These are phyloP conservation scores for Vitis hybrid DNA, from an alignment of 177 flowering plant genomes.

Conservation along the genomic window DNA sequence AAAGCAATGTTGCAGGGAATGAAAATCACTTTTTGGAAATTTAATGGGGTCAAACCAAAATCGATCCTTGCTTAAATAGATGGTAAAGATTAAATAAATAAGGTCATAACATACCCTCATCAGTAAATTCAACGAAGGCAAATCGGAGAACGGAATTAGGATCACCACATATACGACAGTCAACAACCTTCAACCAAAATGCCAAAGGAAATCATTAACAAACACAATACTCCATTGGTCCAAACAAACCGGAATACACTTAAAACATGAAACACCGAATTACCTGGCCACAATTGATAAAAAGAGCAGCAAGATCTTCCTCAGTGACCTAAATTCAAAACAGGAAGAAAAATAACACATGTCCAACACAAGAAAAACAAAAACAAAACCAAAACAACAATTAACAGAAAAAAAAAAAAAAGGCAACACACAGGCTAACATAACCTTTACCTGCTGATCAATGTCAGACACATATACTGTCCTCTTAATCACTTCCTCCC, in stretches of 20 bases:
- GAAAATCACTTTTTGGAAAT: too few relatives aligned
- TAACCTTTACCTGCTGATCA: slow-evolving; percentile 75
- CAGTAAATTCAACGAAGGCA: slow-evolving; percentile 92
- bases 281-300: slow-evolving; percentile 73
- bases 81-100: not conserved
- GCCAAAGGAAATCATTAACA: not conserved
- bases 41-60: not conserved
- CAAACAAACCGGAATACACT: not conserved
- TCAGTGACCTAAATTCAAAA: slow-evolving; percentile 60
- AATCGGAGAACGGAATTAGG: slow-evolving; percentile 93
- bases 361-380: not conserved
- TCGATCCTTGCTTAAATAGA: not conserved
- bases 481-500: slow-evolving; percentile 79
- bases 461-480: slow-evolving; percentile 96
- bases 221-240: not conserved
- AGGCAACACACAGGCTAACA: not conserved
- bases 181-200: slow-evolving; percentile 69
- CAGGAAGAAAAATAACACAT: not conserved
- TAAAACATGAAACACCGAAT: not conserved
- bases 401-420: not conserved
- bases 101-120: slow-evolving; percentile 59
- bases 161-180: slow-evolving; percentile 96
- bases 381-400: not conserved
- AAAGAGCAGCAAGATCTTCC: slow-evolving; percentile 76
- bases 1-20: too few relatives aligned